Conservation (phyloP, 2,329 filamentous ascomycete species). For the Eutypella sp. region DNA sequence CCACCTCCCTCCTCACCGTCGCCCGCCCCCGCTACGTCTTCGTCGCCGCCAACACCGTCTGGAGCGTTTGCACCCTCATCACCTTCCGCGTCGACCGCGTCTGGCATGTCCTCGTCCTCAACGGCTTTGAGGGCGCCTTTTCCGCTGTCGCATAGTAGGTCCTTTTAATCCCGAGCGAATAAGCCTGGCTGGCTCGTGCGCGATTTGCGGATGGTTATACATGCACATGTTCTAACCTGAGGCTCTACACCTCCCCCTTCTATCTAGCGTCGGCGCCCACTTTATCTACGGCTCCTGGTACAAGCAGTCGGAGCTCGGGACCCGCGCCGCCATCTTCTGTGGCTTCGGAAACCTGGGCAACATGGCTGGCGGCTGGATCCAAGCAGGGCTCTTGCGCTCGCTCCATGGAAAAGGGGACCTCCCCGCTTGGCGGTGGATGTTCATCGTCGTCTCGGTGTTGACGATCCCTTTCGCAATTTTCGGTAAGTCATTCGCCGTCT, state of each 20-base stretch:
- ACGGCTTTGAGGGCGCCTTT: slow-evolving; percentile 39
- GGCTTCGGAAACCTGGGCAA: slow-evolving; percentile 37
- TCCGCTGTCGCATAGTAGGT: slow-evolving; percentile 39
- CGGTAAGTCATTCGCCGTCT: too few relatives aligned
- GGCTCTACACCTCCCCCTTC: neutral
- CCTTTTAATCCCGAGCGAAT: too few relatives aligned
- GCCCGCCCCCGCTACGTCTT: slow-evolving; percentile 35
- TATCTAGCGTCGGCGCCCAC: slow-evolving; percentile 33
- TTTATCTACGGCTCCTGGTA: slow-evolving; percentile 42
- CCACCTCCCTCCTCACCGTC: slow-evolving; percentile 27
- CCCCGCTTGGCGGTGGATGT: slow-evolving; percentile 38
- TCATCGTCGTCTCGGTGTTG: slow-evolving; percentile 37
- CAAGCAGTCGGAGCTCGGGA: slow-evolving; percentile 36
- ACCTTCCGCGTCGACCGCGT: slow-evolving; percentile 37
- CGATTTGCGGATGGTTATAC: too few relatives aligned
- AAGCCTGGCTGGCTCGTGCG: too few relatives aligned
- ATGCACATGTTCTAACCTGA: too few relatives aligned
- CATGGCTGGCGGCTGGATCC: slow-evolving; percentile 41
- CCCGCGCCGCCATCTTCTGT: slow-evolving; percentile 35
- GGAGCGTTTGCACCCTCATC: slow-evolving; percentile 38
- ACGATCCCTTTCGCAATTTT: slow-evolving; percentile 37
- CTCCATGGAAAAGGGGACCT: slow-evolving; percentile 28
- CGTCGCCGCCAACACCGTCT: slow-evolving; percentile 35
- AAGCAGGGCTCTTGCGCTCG: slow-evolving; percentile 33
- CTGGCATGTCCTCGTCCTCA: slow-evolving; percentile 39